These are phyloP conservation scores for Yamadazyma endophytica DNA, from an alignment of 805 yeast species.

Conservation along the genomic window DNA sequence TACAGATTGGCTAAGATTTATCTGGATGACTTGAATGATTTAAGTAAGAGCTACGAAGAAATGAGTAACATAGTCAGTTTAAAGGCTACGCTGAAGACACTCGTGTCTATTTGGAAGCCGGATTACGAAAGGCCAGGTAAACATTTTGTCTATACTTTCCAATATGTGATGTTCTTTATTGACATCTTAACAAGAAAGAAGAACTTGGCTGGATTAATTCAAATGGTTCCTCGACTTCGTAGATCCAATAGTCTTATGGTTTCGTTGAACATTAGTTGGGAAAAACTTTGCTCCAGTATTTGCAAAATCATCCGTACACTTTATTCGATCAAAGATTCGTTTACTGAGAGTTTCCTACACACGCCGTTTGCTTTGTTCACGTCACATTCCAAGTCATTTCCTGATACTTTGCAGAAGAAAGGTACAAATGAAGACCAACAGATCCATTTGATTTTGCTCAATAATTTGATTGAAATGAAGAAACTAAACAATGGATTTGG, in stretches of 20 bases:
- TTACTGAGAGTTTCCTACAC: conserved; percentile 50
- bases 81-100: conserved; percentile 62
- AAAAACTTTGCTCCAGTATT: conserved; percentile 46
- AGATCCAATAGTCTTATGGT: conserved; percentile 76
- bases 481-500: conserved; percentile 79
- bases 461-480: conserved; percentile 53
- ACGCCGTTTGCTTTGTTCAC: conserved; percentile 44
- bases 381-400: conserved; percentile 26
- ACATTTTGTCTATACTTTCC: conserved; percentile 73
- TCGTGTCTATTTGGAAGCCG: conserved; percentile 90
- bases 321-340: conserved; percentile 39
- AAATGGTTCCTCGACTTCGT: conserved; percentile 70
- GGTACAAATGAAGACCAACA: conserved; percentile 32
- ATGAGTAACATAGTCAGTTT: conserved; percentile 61
- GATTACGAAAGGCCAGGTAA: conserved; percentile 90
- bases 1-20: conserved; percentile 65
- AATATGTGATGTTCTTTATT: conserved; percentile 63
- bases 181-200: conserved; percentile 47
- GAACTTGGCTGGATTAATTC: conserved; percentile 57
- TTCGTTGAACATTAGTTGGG: conserved; percentile 63
- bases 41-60: conserved; percentile 55
- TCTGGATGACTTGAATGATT: conserved; percentile 50
- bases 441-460: conserved; percentile 40
- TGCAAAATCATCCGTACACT: conserved; percentile 49
- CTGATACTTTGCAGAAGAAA: conserved; percentile 23